Evolutionary conservation across 768 basidiomycete species (phyloP).

Genomic region (Kwoniella shandongensis): DNA sequence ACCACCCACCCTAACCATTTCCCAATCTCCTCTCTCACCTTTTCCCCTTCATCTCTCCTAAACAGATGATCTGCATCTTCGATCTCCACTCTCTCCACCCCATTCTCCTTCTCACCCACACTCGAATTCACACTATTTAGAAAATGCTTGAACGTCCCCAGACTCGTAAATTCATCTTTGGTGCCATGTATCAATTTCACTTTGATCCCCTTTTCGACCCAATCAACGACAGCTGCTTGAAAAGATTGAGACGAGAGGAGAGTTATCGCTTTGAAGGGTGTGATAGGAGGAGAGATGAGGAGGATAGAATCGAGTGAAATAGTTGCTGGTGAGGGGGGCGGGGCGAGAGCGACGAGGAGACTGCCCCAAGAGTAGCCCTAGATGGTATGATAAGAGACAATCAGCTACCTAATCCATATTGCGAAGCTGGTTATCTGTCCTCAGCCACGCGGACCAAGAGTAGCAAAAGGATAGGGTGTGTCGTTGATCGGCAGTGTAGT

Average conservation of each 20-base stretch:
- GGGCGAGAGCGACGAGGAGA: conserved; percentile 25
- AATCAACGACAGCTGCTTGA: conserved; percentile 5
- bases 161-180: conserved; percentile 35
- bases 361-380: conserved; percentile 47
- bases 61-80: conserved; percentile 61
- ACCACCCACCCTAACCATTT: conserved; percentile 12
- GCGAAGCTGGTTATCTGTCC: neutral
- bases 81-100: conserved; percentile 19
- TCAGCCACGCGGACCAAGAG: too few species aligned
- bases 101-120: conserved; percentile 1
- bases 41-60: conserved; percentile 21
- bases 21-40: conserved; percentile 18
- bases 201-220: neutral
- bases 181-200: conserved; percentile 31
- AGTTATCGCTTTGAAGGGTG: conserved; percentile 20
- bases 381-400: too few species aligned
- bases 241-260: conserved; percentile 25
- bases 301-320: conserved; percentile 33
- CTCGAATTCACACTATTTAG: neutral
- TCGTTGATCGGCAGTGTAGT: too few species aligned
- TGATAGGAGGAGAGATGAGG: conserved; percentile 15
- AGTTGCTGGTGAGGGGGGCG: conserved; percentile 8
- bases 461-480: too few species aligned
- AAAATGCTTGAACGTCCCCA: conserved; percentile 9
- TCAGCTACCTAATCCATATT: neutral